These are phyloP conservation scores for Aspergillus hortae DNA, from an alignment of 2,329 filamentous ascomycete species.

Conservation along the genomic window DNA sequence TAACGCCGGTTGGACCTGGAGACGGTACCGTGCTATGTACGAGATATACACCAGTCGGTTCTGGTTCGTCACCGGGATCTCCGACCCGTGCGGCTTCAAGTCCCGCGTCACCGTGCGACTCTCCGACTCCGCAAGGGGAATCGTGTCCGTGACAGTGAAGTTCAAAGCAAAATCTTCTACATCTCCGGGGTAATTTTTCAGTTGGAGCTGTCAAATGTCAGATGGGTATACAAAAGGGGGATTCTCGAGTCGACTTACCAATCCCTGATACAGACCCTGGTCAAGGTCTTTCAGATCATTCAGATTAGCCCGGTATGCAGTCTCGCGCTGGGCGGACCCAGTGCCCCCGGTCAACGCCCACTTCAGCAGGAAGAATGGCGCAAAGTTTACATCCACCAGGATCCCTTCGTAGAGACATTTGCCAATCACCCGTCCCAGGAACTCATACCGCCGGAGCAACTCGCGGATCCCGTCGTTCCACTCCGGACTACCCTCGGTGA, in stretches of 20 bases:
- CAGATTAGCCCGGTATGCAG: constrained; percentile 81
- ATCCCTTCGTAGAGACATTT: constrained; percentile 98
- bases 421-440: constrained; percentile 85
- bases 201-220: constrained; percentile 42
- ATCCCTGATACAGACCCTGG: constrained; percentile 81
- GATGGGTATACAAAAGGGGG: background rate
- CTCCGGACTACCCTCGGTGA: constrained; percentile 52
- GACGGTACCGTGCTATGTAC: constrained; percentile 80
- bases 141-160: constrained; percentile 79
- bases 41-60: constrained; percentile 94
- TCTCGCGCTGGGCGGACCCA: constrained; percentile 61
- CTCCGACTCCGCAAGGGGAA: constrained; percentile 50
- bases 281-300: constrained; percentile 94
- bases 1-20: constrained; percentile 72
- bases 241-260: constrained; percentile 47
- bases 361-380: constrained; percentile 92
- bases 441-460: constrained; percentile 76
- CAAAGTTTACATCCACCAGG: constrained; percentile 86
- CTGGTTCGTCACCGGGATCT: constrained; percentile 79
- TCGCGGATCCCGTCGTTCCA: constrained; percentile 58
- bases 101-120: constrained; percentile 67
- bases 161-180: constrained; percentile 78
- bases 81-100: constrained; percentile 71
- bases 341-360: constrained; percentile 75
- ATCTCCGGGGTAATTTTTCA: constrained; percentile 83